A percentile compares a stretch with the other conserved stretches of the same genome.
Conservation (phyloP, 2,329 filamentous ascomycete genomes). For the Aspergillus niger region DNA sequence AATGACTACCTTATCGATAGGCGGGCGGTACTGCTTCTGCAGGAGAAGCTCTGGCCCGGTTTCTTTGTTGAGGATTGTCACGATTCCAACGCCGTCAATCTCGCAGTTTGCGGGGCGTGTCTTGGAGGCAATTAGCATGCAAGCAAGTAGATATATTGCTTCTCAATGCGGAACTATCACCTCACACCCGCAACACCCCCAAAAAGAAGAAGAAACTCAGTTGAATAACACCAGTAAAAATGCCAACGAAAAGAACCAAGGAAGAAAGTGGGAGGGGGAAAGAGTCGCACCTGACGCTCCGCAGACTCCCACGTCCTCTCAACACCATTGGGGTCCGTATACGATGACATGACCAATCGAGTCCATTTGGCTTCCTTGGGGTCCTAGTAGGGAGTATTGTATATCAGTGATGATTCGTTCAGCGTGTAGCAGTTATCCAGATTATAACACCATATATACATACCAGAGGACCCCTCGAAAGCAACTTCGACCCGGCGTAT, state of each 20-base stretch:
- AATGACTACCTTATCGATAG: constrained; percentile 59
- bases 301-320: constrained; percentile 49
- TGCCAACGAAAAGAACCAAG: too few relatives aligned
- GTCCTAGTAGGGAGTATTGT: constrained; percentile 31
- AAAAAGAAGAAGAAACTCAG: too few relatives aligned
- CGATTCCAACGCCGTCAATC: constrained; percentile 60
- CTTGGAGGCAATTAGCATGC: constrained; percentile 28
- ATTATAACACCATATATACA: constrained; percentile 6
- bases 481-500: constrained; percentile 31
- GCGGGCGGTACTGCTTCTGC: constrained; percentile 63
- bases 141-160: too few relatives aligned
- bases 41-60: constrained; percentile 55
- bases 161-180: too few relatives aligned
- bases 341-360: constrained; percentile 45
- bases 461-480: constrained; percentile 41
- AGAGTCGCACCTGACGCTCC: constrained; percentile 41
- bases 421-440: too few relatives aligned
- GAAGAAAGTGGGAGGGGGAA: too few relatives aligned
- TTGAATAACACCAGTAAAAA: too few relatives aligned
- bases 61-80: constrained; percentile 59
- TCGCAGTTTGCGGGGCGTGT: constrained; percentile 54
- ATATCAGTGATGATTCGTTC: too few relatives aligned
- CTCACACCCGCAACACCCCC: too few relatives aligned
- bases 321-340: constrained; percentile 46
- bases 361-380: constrained; percentile 46